Base-by-base conservation (phyloP, 139 green algal genomes). In the Tetratostichococcus sp. region DNA sequence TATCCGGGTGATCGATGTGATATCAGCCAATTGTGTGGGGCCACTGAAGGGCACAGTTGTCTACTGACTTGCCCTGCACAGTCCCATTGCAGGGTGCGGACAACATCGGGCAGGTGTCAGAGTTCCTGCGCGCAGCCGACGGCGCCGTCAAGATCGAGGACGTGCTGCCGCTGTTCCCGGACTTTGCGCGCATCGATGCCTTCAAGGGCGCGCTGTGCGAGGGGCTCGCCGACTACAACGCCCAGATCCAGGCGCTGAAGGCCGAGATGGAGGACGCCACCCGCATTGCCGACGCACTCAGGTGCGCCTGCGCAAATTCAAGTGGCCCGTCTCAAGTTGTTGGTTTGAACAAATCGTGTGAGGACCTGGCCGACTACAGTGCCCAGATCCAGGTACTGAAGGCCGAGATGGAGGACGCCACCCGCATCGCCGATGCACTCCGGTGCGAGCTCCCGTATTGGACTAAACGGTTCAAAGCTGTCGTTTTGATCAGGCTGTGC, bases 91-190 rank as follows among this genome's bases (percentile, higher is more conserved):
- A 68, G n/a, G 62, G 28, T 3, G 76, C 82, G 0, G 73, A 79
- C 25, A 76, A 79, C 71, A 91, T 97, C 70, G 78, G 75, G 22
- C 72, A 86, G 32, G 86, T 91, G n/a, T 86, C 89, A 5, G 75
- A 85, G 34, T 76, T 97, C 58, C 72, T 97, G 62, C 82, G 88
- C 19, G 87, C 93, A 35, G 83, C 88, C 19, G 82, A 83, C 30
- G 94, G 94, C 1, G 77, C 93, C 73, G 80, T 98, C 2, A 90
- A 92, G 73, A 95, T 98, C 30, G 95, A 98, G 79, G 95, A 98
- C 87, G 87, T 98, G 35, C 86, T 98, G 57, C 94, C 94, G 0
- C 92, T 98, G 70, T 98, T 98, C 82, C 95, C 95, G 1, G 92
- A 97, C 77, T 97, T 98, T 86, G 90, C 95, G 30, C 86, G 92